Base-by-base conservation (phyloP, 2,329 filamentous ascomycete genomes). In the Aspergillus ochraceoroseus region DNA sequence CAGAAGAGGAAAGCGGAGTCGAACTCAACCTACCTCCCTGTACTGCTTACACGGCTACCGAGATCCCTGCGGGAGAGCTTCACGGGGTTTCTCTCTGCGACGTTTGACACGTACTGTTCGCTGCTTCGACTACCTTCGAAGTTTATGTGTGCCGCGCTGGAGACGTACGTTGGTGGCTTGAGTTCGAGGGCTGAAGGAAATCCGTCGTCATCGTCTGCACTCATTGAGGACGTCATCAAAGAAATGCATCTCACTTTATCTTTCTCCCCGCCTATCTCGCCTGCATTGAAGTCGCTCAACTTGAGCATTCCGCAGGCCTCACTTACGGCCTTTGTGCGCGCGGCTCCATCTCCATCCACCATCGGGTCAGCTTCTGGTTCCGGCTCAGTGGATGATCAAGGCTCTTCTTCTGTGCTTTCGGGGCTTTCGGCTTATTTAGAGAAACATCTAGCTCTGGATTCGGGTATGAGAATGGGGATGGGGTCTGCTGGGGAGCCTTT, bases 1-100 rank as follows among this genome's bases (percentile, higher is more conserved):
- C 25, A 19, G 29, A 11, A 40, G 30, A n/a, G 28, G 27, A 30
- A 36, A 30, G 2, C 38, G 38, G 12, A 28, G 32, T 17, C 33
- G 27, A 23, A 11, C 13, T 72, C 71, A 33, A 75, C 72, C 1
- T 58, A 65, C 11, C 63, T 77, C 3, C 74, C 74, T 0, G 54
- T 77, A 9, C 58, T 77, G 9, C 54, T 77, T 27, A 68, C 73
- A 2, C 70, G 71, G 43, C 69, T 76, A 54, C 73, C 74, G 2
- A 70, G 64, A 22, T 56, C 67, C 1, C 56, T 76, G 7, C 67
- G 73, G 3, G 70, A 74, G 25, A 63, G 65, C 2, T 67, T 77
- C 37, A 54, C 73, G 35, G 57, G 68, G 9, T 76, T 76, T 50
- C 52, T 77, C 9, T 58, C 65, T 4, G 61, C 68, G 1, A 69